Conservation (phyloP, 176 grass and related monocot species). For the Paspalum notatum region DNA sequence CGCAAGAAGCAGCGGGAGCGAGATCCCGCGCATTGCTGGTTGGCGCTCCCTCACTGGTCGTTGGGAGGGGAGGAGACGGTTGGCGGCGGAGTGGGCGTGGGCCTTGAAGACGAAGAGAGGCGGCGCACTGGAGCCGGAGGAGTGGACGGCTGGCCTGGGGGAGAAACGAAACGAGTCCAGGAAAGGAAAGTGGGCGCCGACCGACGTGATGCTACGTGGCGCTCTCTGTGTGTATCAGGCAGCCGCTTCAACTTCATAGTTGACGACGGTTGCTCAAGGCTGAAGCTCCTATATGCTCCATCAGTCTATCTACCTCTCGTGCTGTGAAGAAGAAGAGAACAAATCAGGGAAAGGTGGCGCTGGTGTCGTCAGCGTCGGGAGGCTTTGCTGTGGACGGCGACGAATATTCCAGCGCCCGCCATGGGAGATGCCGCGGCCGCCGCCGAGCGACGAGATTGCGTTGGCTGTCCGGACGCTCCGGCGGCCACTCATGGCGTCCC, state of each 20-base stretch:
- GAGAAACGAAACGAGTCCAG: too few relatives aligned
- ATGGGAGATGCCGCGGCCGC: constrained; percentile 13
- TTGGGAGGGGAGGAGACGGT: not conserved
- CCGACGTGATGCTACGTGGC: not conserved
- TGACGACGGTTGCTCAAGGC: too few relatives aligned
- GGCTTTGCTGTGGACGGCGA: too few relatives aligned
- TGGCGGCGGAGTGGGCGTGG: not conserved
- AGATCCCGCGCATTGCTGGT: constrained; percentile 10
- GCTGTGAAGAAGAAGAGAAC: too few relatives aligned
- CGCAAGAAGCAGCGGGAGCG: not conserved
- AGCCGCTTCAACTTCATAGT: too few relatives aligned
- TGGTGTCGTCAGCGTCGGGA: too few relatives aligned
- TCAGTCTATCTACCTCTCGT: too few relatives aligned
- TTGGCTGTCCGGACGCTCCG: not conserved
- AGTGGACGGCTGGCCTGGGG: not conserved
- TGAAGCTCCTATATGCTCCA: too few relatives aligned
- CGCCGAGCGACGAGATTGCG: not conserved
- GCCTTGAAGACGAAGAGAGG: too few relatives aligned
- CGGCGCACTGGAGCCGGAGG: not conserved
- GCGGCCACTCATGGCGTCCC: not conserved
- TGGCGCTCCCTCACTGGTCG: not conserved
- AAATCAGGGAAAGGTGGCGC: too few relatives aligned
- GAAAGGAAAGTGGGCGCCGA: too few relatives aligned
- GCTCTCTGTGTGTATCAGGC: too few relatives aligned
- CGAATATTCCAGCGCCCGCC: not conserved